Base-by-base conservation (phyloP, 306 rosid genomes). In the Urtica urens region DNA sequence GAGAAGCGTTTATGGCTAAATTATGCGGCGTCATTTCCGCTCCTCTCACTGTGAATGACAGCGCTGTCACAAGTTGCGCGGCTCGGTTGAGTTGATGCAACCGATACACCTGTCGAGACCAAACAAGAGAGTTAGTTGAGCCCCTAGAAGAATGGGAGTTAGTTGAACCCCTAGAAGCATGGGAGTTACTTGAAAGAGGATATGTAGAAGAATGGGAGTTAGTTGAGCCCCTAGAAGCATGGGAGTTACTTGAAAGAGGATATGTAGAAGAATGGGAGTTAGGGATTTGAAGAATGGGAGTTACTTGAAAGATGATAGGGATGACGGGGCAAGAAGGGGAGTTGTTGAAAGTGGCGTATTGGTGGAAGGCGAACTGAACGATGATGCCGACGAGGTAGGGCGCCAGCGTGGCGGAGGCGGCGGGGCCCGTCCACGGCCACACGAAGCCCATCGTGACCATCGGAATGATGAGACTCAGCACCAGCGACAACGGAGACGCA, bases 391-490 rank as follows among this genome's bases (percentile, higher is more conserved):
- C 99, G 38, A 90, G 66, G 70, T 79, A 80, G 6, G 99, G 99
- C 51, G 99, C 95, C 17, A 90, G 99, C 51, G 99, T 90, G 50
- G 99, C 99, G 37, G 99, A 90, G 22, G 99, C 99, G 0, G 99
- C 99, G 23, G 99, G 99, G 54, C 99, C 99, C 0, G 95, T 90
- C 99, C 99, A 85, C 1, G 99, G 95, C 99, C 99, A 90, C 59
- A 90, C 99, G 38, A 79, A 77, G 57, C 99, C 99, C 99, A 90
- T 90, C 29, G 99, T 90, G 41, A 90, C 95, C 95, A 90, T 76
- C 13, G 99, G 99, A 69, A 90, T 79, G 54, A 82, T 82, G 56
- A 90, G 86, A 63, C 94, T 90, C 57, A 90, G 95, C 52, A 74
- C 95, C 58, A 90, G 53, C 47, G 83, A 65, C 48, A 87, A 74